Conservation (phyloP, 441 rosid genomes). For the Metrosideros polymorpha region DNA sequence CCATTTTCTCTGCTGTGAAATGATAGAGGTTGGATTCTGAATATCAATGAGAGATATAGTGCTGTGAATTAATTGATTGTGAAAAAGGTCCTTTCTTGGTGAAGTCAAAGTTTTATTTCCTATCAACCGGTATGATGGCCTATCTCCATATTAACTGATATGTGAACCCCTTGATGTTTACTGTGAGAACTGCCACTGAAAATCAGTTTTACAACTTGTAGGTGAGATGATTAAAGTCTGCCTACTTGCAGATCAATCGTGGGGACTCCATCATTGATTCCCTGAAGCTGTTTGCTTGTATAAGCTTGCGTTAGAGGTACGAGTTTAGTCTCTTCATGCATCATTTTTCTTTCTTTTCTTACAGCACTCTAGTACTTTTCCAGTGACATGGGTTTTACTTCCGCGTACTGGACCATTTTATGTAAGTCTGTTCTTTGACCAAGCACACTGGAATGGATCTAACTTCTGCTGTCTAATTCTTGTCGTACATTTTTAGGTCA, state of each 20-base stretch:
- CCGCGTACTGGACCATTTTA: not conserved
- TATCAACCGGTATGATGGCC: slow-evolving; percentile 44
- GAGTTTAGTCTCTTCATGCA: not conserved
- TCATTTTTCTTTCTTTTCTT: not conserved
- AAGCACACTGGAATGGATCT: not conserved
- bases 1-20: slow-evolving; percentile 24
- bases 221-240: slow-evolving; percentile 42
- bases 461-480: not conserved
- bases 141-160: slow-evolving; percentile 42
- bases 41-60: slow-evolving; percentile 47
- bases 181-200: slow-evolving; percentile 15
- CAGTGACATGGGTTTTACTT: not conserved
- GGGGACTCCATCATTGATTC: not conserved
- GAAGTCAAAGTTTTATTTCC: slow-evolving; percentile 38
- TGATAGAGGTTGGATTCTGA: slow-evolving; percentile 46
- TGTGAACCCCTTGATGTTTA: slow-evolving; percentile 33
- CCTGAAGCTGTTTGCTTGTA: not conserved
- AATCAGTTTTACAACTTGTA: slow-evolving; percentile 20
- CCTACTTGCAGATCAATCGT: slow-evolving; percentile 15
- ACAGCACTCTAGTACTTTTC: not conserved
- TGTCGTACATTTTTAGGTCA: not conserved
- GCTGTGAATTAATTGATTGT: slow-evolving; percentile 54
- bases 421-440: not conserved
- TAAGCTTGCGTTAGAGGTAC: not conserved
- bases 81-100: slow-evolving; percentile 28